Evolutionary conservation across 1,284 basidiomycete genomes (phyloP).

Genomic region (Lentinula novae-zelandiae): DNA sequence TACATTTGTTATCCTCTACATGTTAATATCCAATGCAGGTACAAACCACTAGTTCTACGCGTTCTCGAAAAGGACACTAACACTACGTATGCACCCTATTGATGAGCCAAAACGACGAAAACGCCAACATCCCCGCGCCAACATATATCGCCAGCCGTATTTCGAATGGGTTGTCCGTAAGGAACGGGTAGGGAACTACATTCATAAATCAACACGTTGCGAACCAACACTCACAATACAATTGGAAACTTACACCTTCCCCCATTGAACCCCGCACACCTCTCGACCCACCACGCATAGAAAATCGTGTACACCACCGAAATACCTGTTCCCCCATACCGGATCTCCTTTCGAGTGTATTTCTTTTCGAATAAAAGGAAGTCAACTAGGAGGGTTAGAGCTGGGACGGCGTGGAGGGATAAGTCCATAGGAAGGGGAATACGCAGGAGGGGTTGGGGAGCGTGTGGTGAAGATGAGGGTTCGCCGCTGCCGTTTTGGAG

Average conservation of each 20-base stretch:
- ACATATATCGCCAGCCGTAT: conserved; percentile 62
- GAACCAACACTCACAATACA: too few species aligned
- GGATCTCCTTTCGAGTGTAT: conserved; percentile 46
- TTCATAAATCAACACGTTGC: too few species aligned
- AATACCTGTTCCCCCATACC: conserved; percentile 41
- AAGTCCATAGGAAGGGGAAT: conserved; percentile 66
- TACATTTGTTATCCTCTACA: too few species aligned
- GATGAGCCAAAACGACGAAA: conserved; percentile 52
- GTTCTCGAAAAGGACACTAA: too few species aligned
- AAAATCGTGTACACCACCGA: conserved; percentile 40
- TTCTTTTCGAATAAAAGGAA: conserved; percentile 68
- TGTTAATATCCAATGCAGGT: too few species aligned
- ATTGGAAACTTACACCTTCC: conserved; percentile 50
- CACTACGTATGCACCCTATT: conserved; percentile 38
- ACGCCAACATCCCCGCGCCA: conserved; percentile 47
- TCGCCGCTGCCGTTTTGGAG: conserved; percentile 29
- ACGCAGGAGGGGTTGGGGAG: conserved; percentile 32
- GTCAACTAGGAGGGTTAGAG: conserved; percentile 57
- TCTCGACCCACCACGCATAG: conserved; percentile 69
- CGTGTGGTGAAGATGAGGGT: conserved; percentile 33
- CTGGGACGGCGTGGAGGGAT: conserved; percentile 65
- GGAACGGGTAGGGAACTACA: conserved; percentile 79
- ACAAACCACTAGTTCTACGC: too few species aligned
- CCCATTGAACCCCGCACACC: conserved; percentile 59
- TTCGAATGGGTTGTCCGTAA: conserved; percentile 54